Evolutionary conservation across 2,329 filamentous ascomycete species (phyloP), one percentile per base, ranked within the genome.

Genomic region (Drechslerella dactyloides): DNA sequence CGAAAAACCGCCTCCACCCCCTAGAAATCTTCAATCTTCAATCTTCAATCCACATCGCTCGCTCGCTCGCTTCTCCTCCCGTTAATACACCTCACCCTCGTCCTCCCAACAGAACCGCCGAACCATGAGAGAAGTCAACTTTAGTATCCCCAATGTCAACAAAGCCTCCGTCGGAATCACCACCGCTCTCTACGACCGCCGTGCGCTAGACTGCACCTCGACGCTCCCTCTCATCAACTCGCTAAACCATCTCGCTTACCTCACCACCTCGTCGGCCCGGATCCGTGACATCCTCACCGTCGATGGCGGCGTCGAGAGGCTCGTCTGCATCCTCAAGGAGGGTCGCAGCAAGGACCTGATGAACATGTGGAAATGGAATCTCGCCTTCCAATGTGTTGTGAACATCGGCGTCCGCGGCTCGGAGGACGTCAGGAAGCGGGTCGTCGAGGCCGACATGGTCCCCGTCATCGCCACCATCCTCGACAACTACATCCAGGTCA

Each of bases 311-410:
- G 94, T 99, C 80, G 94, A 99, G 83, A 85, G 93, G 75, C 84
- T 99, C 76, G 91, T 99, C 79, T 97, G 92, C 85, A 97, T 99
- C 78, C 86, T 99, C 80, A 99, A 99, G 81, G 91, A 96, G 81
- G 94, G 94, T 74, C 86, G 94, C 79, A 97, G 91, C 82, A 96
- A 93, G 81, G 93, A 99, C 80, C 89, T 97, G 88, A 97, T 97
- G 93, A 93, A 97, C 80, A 96, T 96, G 90, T 99, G 94, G 94
- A 97, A 97, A 82, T 99, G 94, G 94, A 99, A 97, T 78, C 85
- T 99, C 74, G 94, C 94, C 59, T 99, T 99, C 80, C 94, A 97
- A 81, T 99, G 94, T 80, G 93, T 97, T 75, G 94, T 99, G 79
- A 99, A 99, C 80, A 97, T 99, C 78, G 94, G 94, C 65, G 93